Evolutionary conservation across 2,329 filamentous ascomycete genomes (phyloP).

Genomic region (Fusarium secorum): DNA sequence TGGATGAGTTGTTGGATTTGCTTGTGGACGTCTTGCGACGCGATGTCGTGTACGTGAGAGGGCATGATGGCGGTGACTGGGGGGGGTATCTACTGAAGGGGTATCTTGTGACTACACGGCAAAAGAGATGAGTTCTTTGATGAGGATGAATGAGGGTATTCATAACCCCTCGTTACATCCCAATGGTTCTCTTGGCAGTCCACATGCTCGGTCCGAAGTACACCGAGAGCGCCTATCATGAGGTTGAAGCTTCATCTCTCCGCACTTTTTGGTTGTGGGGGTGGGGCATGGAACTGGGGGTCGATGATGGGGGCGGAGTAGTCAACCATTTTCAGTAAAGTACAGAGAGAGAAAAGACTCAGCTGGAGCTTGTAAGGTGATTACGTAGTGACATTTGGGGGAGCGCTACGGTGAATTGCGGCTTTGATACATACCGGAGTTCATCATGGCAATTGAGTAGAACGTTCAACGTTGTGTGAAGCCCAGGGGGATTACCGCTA

Average conservation of each 20-base stretch:
- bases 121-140: background rate
- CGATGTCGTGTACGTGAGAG: conserved; percentile 53
- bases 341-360: background rate
- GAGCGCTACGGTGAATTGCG: background rate
- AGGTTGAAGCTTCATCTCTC: conserved; percentile 14
- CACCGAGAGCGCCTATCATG: conserved; percentile 16
- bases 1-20: conserved; percentile 73
- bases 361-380: background rate
- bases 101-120: background rate
- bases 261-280: conserved; percentile 34
- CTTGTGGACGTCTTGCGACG: conserved; percentile 57
- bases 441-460: background rate
- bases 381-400: background rate
- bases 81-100: background rate
- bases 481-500: background rate
- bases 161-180: conserved; percentile 5
- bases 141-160: conserved; percentile 6
- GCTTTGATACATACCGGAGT: background rate
- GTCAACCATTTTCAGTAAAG: background rate
- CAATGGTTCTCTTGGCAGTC: conserved; percentile 5
- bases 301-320: conserved; percentile 19
- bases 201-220: conserved; percentile 33
- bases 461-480: background rate
- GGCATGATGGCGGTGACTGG: conserved; percentile 37
- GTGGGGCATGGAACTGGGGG: conserved; percentile 22